Conservation (phyloP, 768 basidiomycete genomes). For the Boletus subparvulus region DNA sequence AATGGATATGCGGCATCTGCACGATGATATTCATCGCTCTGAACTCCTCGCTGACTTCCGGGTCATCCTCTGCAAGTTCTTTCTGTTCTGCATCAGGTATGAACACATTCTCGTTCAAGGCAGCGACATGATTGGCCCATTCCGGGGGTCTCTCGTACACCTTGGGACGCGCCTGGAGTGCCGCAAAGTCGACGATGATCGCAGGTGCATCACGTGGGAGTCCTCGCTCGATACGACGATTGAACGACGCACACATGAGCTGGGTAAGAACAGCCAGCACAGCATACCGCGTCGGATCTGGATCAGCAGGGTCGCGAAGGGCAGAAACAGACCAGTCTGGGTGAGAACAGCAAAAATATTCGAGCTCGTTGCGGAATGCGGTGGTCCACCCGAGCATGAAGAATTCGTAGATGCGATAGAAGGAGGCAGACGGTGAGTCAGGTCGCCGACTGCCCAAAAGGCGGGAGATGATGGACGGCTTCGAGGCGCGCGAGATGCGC, state of each 20-base stretch:
- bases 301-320: conserved; percentile 1
- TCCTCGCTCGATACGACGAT: conserved; percentile 10
- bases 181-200: conserved; percentile 10
- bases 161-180: conserved; percentile 9
- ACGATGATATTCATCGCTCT: conserved; percentile 11
- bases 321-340: conserved; percentile 4
- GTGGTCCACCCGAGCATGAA: conserved; percentile 10
- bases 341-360: conserved; percentile 9
- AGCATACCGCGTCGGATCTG: conserved; percentile 2
- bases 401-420: conserved; percentile 12
- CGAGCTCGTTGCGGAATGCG: conserved; percentile 12
- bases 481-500: conserved; percentile 1
- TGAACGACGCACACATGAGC: conserved; percentile 11
- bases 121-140: not conserved
- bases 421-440: conserved; percentile 2
- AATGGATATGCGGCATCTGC: conserved; percentile 11
- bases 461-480: not conserved
- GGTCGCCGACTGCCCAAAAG: not conserved
- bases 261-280: conserved; percentile 6
- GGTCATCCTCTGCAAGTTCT: not conserved
- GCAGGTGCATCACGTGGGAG: conserved; percentile 10
- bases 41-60: conserved; percentile 11
- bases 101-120: not conserved
- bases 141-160: conserved; percentile 1
- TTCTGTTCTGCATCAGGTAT: conserved; percentile 4